A percentile compares a stretch with the other conserved stretches of the same genome.
Conservation (phyloP, 371 early-diverging fungal species). For the Zopfochytrium polystomum region DNA sequence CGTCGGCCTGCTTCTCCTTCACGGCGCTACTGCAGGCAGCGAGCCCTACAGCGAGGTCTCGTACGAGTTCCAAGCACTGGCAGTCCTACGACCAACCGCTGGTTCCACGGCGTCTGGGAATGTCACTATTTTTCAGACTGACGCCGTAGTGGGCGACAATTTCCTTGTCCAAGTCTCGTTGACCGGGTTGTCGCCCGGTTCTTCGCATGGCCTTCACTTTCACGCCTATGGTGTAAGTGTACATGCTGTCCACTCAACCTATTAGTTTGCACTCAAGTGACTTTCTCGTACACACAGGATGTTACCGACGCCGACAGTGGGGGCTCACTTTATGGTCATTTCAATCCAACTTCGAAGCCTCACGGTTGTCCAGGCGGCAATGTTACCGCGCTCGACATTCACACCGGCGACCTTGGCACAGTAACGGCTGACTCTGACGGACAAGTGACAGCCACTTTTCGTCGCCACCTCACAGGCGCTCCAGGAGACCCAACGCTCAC, state of each 20-base stretch:
- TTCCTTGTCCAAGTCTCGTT: too few relatives aligned
- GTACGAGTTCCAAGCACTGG: too few relatives aligned
- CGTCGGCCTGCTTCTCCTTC: too few relatives aligned
- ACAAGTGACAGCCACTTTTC: not conserved
- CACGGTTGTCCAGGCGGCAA: slow-evolving; percentile 19
- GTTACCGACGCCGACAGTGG: slow-evolving; percentile 8
- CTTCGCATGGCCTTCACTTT: slow-evolving; percentile 17
- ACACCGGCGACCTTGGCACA: slow-evolving; percentile 15
- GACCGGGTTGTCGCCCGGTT: slow-evolving; percentile 5
- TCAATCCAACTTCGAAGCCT: slow-evolving; percentile 15
- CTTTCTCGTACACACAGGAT: too few relatives aligned
- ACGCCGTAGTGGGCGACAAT: too few relatives aligned
- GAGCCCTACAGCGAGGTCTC: too few relatives aligned
- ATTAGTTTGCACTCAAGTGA: too few relatives aligned
- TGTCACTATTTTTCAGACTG: too few relatives aligned
- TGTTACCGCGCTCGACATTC: not conserved
- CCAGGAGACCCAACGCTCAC: not conserved
- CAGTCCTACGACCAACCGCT: too few relatives aligned
- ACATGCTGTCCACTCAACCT: too few relatives aligned
- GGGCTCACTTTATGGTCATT: slow-evolving; percentile 4
- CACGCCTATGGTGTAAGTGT: slow-evolving; percentile 23
- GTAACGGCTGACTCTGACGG: not conserved
- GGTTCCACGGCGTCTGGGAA: too few relatives aligned
- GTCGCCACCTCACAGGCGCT: not conserved
- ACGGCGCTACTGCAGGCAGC: too few relatives aligned